phyloP scores from a whole-genome alignment of 495 filamentous ascomycete species.

The Amniculicola lignicola region DNA sequence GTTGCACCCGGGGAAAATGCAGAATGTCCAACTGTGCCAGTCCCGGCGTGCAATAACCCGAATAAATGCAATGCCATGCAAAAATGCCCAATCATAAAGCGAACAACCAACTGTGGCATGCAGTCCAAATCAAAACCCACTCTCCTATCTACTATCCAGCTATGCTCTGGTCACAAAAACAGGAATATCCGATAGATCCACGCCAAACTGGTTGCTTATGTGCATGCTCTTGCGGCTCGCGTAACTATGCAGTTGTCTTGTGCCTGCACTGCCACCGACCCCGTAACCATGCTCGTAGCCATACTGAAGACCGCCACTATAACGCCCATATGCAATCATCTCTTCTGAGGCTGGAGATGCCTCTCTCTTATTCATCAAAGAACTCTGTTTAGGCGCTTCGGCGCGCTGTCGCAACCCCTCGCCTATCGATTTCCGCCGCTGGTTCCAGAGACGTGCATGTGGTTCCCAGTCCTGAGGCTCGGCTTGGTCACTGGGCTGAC shows the following conservation, averaged over 20 bases:
- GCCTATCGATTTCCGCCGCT: slow-evolving; percentile 33
- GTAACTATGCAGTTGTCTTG: slow-evolving; percentile 34
- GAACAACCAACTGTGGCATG: slow-evolving; percentile 13
- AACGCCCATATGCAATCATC: slow-evolving; percentile 38
- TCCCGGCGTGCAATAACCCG: no score
- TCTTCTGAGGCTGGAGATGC: slow-evolving; percentile 5
- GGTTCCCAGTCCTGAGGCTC: slow-evolving; percentile 28
- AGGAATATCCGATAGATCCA: slow-evolving; percentile 33
- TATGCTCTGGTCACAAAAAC: slow-evolving; percentile 22
- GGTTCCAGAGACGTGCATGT: slow-evolving; percentile 28
- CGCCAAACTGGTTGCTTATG: slow-evolving; percentile 40
- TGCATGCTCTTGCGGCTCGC: slow-evolving; percentile 46
- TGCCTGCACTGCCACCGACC: slow-evolving; percentile 46
- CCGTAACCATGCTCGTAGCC: slow-evolving; percentile 45
- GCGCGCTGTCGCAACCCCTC: slow-evolving; percentile 21
- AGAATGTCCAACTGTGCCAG: no score
- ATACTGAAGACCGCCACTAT: slow-evolving; percentile 45
- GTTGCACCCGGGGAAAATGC: no score
- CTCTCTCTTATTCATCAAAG: neutral
- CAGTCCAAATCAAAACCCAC: neutral
- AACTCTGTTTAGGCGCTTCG: neutral
- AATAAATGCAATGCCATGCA: no score
- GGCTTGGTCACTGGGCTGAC: neutral
- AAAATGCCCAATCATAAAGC: slow-evolving; percentile 23
- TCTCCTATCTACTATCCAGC: neutral